Evolutionary conservation across 495 filamentous ascomycete genomes (phyloP), one percentile per base, ranked within the genome.

Genomic region (Aspergillus homomorphus): DNA sequence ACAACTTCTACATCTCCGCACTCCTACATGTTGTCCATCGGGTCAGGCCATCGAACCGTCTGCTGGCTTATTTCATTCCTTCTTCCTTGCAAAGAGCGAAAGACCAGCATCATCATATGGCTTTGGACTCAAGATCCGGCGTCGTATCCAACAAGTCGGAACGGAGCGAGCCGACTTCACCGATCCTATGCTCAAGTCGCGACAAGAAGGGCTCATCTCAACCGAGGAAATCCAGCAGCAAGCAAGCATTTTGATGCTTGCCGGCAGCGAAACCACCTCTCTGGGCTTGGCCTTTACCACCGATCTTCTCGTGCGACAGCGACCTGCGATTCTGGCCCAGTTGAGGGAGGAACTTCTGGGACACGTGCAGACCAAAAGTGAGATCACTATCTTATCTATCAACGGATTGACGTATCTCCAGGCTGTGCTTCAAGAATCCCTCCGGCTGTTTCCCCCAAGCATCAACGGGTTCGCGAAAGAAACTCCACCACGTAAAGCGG

Each of bases 191-290:
- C 59, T 16, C 60, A 64, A n/a, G n/a, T 64, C 68, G 24, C 63
- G 64, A 4, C 21, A n/a, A n/a, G n/a, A 38, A 26, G 0, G 48
- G 33, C 19, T 12, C 10, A 60, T 83, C 48, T 69, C 67, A 0
- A 51, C 44, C 3, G 62, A 58, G 0, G 75, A 80, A 52, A 70
- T 81, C 4, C 72, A 82, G 44, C 62, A 76, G 1, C 84, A 70
- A 23, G 54, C 72, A 7, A 64, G 56, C 16, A 53, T 72, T 4
- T 62, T 81, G 44, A 65, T 82, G 14, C 61, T 76, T 12, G 80
- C 84, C 1, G 84, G 83, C 1, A 84, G 80, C 62, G 84, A 87
- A 63, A 86, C 83, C 0, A 83, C 80, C 3, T 80, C 82, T 0
- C 79, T 77, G 5, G 61, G 73, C 0, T 59, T 84, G 7, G 66